Evolutionary conservation across 495 filamentous ascomycete genomes (phyloP).

Genomic region (Podospora pseudoanserina): DNA sequence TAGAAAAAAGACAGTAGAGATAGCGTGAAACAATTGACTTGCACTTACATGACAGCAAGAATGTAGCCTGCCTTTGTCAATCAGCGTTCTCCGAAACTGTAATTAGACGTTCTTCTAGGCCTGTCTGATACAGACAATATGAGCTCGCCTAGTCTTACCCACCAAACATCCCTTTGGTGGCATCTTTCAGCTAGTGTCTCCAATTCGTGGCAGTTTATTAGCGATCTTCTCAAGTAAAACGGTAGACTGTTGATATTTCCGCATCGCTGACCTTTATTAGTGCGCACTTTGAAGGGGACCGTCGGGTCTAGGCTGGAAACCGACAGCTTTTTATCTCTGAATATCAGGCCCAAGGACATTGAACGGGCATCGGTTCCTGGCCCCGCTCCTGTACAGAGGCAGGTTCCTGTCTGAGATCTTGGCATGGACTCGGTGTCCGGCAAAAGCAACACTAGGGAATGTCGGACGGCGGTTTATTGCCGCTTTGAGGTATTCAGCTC

Average conservation of each 20-base stretch:
- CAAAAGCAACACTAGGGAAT: background rate
- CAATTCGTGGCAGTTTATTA: background rate
- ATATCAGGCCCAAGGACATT: background rate
- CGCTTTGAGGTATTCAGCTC: background rate
- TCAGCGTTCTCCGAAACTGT: background rate
- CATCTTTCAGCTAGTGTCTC: background rate
- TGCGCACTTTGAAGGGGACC: background rate
- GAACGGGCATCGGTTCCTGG: slow-evolving; percentile 1
- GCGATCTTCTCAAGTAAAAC: background rate
- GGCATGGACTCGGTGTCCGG: slow-evolving; percentile 6
- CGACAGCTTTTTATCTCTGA: background rate
- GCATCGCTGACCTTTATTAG: background rate
- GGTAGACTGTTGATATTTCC: background rate
- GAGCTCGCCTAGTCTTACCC: too few relatives aligned
- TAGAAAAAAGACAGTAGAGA: background rate
- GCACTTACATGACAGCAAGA: background rate
- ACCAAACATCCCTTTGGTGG: background rate
- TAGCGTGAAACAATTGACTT: background rate
- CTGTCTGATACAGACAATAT: background rate
- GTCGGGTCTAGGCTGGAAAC: background rate
- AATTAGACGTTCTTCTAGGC: background rate
- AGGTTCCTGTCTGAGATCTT: background rate
- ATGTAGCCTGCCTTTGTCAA: background rate
- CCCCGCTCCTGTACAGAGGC: background rate
- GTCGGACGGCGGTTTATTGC: background rate